phyloP scores from a whole-genome alignment of 495 filamentous ascomycete species.

The Amniculicola lignicola region DNA sequence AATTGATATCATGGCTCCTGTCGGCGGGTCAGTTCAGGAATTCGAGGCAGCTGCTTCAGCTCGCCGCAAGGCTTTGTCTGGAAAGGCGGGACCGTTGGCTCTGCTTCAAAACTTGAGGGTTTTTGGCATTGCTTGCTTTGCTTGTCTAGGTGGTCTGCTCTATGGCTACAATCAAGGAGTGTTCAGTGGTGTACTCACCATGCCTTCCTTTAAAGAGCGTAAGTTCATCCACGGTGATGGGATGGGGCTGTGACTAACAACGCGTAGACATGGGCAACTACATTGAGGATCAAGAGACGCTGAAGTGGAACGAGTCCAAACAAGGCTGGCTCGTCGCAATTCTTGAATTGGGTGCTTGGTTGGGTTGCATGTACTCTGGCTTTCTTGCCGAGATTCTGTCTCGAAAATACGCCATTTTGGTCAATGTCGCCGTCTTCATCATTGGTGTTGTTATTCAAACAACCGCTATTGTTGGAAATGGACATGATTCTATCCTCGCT shows the following conservation, averaged over 20 bases:
- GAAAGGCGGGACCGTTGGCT: constrained; percentile 60
- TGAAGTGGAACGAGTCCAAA: constrained; percentile 46
- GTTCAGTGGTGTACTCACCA: constrained; percentile 68
- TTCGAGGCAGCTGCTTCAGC: constrained; percentile 61
- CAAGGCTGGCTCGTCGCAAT: constrained; percentile 78
- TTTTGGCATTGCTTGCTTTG: constrained; percentile 70
- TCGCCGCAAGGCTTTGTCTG: constrained; percentile 62
- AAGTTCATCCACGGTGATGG: constrained; percentile 18
- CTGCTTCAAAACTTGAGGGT: constrained; percentile 67
- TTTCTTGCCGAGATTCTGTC: constrained; percentile 72
- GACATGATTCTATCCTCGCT: constrained; percentile 60
- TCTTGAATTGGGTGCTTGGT: constrained; percentile 78
- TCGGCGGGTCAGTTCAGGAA: constrained; percentile 34
- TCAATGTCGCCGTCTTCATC: constrained; percentile 70
- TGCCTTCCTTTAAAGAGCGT: constrained; percentile 51
- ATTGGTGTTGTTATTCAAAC: constrained; percentile 74
- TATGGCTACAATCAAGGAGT: constrained; percentile 62
- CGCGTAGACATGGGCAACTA: constrained; percentile 62
- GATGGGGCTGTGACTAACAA: constrained; percentile 21
- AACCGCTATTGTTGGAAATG: constrained; percentile 53
- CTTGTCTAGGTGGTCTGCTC: constrained; percentile 66
- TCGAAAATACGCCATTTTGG: constrained; percentile 69
- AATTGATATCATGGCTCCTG: constrained; percentile 42
- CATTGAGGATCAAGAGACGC: constrained; percentile 49
- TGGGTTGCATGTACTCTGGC: constrained; percentile 71